These are phyloP conservation scores for Brachypodium distachyon DNA, from an alignment of 202 grass and related monocot species.

Conservation along the genomic window DNA sequence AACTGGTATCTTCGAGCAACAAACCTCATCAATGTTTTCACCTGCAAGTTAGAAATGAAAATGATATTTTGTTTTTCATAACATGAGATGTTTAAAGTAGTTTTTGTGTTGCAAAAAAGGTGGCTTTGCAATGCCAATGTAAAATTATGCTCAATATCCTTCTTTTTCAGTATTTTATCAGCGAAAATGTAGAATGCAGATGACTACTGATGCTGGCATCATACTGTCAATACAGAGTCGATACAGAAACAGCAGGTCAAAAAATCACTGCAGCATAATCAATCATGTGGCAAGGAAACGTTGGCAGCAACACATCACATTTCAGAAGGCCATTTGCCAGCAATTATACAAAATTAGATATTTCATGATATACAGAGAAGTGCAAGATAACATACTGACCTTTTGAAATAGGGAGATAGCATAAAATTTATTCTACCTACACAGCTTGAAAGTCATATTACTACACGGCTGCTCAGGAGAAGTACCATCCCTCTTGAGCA, in stretches of 20 bases:
- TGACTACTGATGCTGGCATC: neutral
- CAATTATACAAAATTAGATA: neutral
- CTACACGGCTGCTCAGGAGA: neutral
- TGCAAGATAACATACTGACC: neutral
- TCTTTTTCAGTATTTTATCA: neutral
- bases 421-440: slow-evolving; percentile 20
- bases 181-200: neutral
- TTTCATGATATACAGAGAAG: slow-evolving; percentile 21
- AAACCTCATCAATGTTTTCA: neutral
- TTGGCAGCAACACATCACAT: neutral
- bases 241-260: neutral
- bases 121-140: neutral
- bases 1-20: too few species aligned
- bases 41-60: neutral
- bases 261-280: neutral
- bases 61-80: neutral
- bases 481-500: neutral
- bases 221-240: too few species aligned
- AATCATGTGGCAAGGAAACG: neutral
- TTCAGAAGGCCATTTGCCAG: neutral
- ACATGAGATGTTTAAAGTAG: neutral
- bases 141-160: neutral
- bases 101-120: neutral
- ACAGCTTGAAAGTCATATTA: neutral
- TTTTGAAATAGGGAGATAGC: neutral